These are phyloP conservation scores for Leccinellum rugosiceps DNA, from an alignment of 768 basidiomycete species.

Conservation along the genomic window DNA sequence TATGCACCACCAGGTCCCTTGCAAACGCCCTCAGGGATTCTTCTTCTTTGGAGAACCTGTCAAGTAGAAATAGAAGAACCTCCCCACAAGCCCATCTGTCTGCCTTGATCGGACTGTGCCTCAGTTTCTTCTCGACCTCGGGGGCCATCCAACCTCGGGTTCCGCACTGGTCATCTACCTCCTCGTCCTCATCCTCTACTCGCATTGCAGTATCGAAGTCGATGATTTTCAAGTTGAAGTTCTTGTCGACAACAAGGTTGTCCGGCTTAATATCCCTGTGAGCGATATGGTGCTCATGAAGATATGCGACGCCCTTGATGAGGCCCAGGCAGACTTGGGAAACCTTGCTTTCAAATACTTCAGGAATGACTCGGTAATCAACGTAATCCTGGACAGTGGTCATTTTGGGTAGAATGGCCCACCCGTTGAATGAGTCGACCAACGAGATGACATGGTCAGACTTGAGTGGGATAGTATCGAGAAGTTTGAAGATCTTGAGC, in stretches of 20 bases:
- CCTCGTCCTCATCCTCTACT: not conserved
- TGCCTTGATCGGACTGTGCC: not conserved
- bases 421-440: not conserved
- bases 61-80: not conserved
- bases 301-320: not conserved
- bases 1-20: too few species aligned
- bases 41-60: too few species aligned
- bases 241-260: not conserved
- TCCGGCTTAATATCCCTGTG: not conserved
- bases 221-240: not conserved
- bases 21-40: too few species aligned
- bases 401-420: not conserved
- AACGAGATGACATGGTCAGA: too few species aligned
- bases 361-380: not conserved
- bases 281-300: not conserved
- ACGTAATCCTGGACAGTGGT: not conserved
- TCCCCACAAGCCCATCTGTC: not conserved
- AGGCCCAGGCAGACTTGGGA: not conserved
- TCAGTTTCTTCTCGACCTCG: not conserved
- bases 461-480: too few species aligned
- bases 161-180: not conserved
- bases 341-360: not conserved
- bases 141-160: not conserved
- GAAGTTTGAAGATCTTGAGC: too few species aligned
- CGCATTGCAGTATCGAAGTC: not conserved